Base-by-base conservation (phyloP, 768 basidiomycete genomes). In the Lentinula boryana region DNA sequence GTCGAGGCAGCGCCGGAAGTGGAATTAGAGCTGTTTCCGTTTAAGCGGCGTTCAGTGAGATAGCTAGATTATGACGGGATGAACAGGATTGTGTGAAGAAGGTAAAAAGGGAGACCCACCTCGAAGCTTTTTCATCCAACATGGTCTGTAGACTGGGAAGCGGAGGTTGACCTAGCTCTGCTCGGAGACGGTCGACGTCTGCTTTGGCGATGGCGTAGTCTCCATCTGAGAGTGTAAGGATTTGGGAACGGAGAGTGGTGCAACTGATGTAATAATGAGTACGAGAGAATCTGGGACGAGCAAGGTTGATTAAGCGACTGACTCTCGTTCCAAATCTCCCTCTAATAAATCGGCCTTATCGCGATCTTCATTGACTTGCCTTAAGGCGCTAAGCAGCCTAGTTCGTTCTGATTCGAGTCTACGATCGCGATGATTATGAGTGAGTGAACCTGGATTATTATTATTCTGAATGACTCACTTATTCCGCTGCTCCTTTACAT, bases 291-390 rank as follows among this genome's bases (percentile, higher is more conserved):
- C 27, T 27, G 27, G 27, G 4, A 27, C 27, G 27, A 27, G 27
- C 3, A 0, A 27, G 27, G 27, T 27, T 27, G 4, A 0, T 27
- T 27, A 3, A 27, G 27, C 27, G 27, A 69, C 83, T 18, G 69
- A 91, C 88, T 93, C 90, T 76, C 83, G 83, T 61, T 81, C 80
- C 32, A 92, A 79, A 16, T 84, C 80, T 5, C 79, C 76, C 66
- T 89, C 87, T 67, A 84, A 80, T 57, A 92, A 71, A 66, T 91
- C 91, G 33, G 84, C 86, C 79, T 88, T 89, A 75, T 92, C 90
- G 13, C 89, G 81, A 71, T 93, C 90, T 68, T 89, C 88, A 68
- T 92, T 92, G 68, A 88, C 89, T 82, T 91, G 84, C 73, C 85
- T 77, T 6, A 92, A 75, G 53, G 83, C 82, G 64, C 83, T 85